A percentile compares a stretch with the other conserved stretches of the same genome.
These are phyloP conservation scores for Phyllosticta citriasiana DNA, from an alignment of 2,329 filamentous ascomycete species.

Conservation along the genomic window DNA sequence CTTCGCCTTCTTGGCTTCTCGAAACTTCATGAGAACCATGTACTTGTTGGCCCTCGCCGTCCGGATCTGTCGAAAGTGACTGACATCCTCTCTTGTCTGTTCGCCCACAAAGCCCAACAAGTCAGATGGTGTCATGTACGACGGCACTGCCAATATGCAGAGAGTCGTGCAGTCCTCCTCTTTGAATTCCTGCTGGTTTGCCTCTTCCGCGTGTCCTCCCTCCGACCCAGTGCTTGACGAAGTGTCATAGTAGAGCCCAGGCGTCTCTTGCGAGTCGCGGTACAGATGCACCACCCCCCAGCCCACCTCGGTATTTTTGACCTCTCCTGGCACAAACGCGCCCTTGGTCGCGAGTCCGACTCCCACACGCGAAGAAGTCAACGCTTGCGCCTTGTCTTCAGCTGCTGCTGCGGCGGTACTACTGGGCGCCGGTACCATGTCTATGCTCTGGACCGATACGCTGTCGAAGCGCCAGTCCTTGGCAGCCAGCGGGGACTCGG, in stretches of 20 bases:
- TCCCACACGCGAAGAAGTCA: conserved; percentile 18
- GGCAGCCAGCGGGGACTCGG: conserved; percentile 13
- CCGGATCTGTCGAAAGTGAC: conserved; percentile 89
- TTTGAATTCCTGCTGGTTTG: conserved; percentile 23
- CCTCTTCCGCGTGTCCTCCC: conserved; percentile 17
- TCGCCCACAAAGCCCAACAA: conserved; percentile 88
- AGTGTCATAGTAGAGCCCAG: conserved; percentile 46
- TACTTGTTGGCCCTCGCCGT: conserved; percentile 84
- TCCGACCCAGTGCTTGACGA: conserved; percentile 28
- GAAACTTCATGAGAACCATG: conserved; percentile 92
- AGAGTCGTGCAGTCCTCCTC: conserved; percentile 72
- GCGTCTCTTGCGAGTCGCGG: conserved; percentile 68
- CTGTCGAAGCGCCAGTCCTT: conserved; percentile 73
- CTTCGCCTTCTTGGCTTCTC: conserved; percentile 60
- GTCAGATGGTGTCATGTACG: conserved; percentile 83
- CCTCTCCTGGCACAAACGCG: conserved; percentile 60
- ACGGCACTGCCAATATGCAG: conserved; percentile 89
- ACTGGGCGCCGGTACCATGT: conserved; percentile 45
- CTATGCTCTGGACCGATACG: conserved; percentile 72
- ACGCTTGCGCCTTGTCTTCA: conserved; percentile 22
- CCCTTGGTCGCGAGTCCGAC: conserved; percentile 71
- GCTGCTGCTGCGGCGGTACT: conserved; percentile 14
- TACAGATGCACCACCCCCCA: conserved; percentile 95
- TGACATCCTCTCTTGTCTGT: conserved; percentile 73
- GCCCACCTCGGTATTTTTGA: conserved; percentile 64